These are phyloP conservation scores for Coleophoma cylindrospora DNA, from an alignment of 2,329 filamentous ascomycete species.

Conservation along the genomic window DNA sequence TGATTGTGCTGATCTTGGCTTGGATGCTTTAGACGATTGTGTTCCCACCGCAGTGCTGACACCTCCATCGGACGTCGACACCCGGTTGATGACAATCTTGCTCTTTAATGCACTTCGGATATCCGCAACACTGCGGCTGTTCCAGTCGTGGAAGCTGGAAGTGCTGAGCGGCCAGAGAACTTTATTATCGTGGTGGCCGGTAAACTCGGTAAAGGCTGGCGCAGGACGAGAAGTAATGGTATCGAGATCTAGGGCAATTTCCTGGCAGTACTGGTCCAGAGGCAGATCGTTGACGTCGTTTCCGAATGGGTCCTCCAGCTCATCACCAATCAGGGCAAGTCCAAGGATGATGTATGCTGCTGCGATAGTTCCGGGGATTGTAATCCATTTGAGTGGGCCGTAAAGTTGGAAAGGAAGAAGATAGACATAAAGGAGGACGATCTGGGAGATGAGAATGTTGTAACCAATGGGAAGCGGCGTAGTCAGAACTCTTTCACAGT, in stretches of 20 bases:
- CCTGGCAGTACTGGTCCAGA: slow-evolving; percentile 70
- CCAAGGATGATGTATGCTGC: slow-evolving; percentile 81
- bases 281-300: slow-evolving; percentile 79
- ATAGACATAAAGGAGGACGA: slow-evolving; percentile 79
- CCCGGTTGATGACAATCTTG: slow-evolving; percentile 16
- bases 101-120: slow-evolving; percentile 29
- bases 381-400: slow-evolving; percentile 59
- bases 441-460: slow-evolving; percentile 78
- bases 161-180: slow-evolving; percentile 32
- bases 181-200: slow-evolving; percentile 19
- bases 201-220: slow-evolving; percentile 14
- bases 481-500: slow-evolving; percentile 73
- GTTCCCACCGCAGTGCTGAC: not conserved
- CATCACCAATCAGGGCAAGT: slow-evolving; percentile 68
- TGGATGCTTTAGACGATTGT: too few species aligned
- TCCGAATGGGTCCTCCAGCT: slow-evolving; percentile 84
- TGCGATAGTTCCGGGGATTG: slow-evolving; percentile 69
- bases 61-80: not conserved
- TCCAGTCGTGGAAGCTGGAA: slow-evolving; percentile 37
- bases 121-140: slow-evolving; percentile 34
- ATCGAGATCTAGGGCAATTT: slow-evolving; percentile 70
- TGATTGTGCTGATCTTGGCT: too few species aligned
- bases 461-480: slow-evolving; percentile 82
- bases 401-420: slow-evolving; percentile 79
- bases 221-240: slow-evolving; percentile 41